Evolutionary conservation across 2,329 filamentous ascomycete genomes (phyloP).

Genomic region (Pseudocercospora crystallina): DNA sequence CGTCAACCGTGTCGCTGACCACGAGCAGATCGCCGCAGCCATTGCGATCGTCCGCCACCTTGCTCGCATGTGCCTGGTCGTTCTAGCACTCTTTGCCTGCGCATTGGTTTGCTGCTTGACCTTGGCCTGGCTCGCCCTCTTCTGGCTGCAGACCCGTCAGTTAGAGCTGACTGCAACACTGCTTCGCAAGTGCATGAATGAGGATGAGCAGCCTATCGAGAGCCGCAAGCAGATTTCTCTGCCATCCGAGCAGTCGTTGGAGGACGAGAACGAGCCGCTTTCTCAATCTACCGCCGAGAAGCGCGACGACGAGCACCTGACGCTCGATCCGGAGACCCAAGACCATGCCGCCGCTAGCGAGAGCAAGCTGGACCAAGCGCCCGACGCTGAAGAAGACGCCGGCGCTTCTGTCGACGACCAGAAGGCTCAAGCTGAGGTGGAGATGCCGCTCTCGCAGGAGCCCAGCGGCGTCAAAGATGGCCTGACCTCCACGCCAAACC

Average conservation of each 20-base stretch:
- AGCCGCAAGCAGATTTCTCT: no score
- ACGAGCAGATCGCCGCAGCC: conserved; percentile 12
- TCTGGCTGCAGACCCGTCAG: conserved; percentile 16
- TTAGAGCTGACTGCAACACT: conserved; percentile 12
- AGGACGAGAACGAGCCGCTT: background rate
- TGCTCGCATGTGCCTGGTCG: conserved; percentile 9
- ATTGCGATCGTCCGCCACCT: conserved; percentile 13
- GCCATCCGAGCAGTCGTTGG: background rate
- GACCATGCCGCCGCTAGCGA: no score
- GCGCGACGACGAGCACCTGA: background rate
- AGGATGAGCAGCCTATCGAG: background rate
- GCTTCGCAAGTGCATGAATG: conserved; percentile 8
- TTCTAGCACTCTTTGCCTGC: conserved; percentile 12
- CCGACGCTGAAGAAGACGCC: no score
- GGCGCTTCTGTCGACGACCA: no score
- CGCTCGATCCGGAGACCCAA: no score
- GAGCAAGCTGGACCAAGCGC: no score
- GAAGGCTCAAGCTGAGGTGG: no score
- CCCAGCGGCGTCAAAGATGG: no score
- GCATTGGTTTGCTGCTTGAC: conserved; percentile 15
- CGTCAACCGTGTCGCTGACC: no score
- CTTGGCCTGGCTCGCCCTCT: conserved; percentile 15
- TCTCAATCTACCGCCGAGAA: background rate
- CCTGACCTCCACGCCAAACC: no score
- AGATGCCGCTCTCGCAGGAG: no score